Evolutionary conservation across 163 green algal genomes (phyloP).

Genomic region (Prototheca cutis): DNA sequence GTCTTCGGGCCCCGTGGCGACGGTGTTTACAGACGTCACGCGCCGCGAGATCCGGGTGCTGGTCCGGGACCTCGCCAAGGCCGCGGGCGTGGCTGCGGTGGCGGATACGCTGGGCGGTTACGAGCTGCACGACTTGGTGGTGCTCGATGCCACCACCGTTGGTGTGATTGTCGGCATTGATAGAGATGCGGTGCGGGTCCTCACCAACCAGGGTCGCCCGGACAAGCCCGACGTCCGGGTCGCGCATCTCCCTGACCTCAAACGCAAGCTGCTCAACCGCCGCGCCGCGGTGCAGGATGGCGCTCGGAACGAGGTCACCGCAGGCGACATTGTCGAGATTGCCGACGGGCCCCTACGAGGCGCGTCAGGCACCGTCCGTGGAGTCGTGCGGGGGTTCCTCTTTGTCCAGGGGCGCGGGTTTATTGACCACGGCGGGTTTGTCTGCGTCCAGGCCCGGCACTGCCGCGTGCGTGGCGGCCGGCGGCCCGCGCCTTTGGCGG

Average conservation of each 20-base stretch:
- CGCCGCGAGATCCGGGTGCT: conserved; percentile 78
- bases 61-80: conserved; percentile 65
- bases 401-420: conserved; percentile 65
- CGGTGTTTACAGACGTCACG: conserved; percentile 65
- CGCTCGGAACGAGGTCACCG: conserved; percentile 21
- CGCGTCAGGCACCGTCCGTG: conserved; percentile 62
- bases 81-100: conserved; percentile 25
- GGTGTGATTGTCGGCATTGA: conserved; percentile 64
- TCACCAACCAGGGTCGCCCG: conserved; percentile 56
- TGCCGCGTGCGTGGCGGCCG: conserved; percentile 35
- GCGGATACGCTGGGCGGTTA: conserved; percentile 63
- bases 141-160: conserved; percentile 55
- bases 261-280: conserved; percentile 53
- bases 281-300: conserved; percentile 27
- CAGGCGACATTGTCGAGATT: conserved; percentile 45
- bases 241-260: conserved; percentile 71
- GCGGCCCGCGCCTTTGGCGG: background rate
- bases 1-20: conserved; percentile 46
- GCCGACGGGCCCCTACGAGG: conserved; percentile 34
- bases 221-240: conserved; percentile 64
- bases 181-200: conserved; percentile 48
- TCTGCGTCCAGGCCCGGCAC: conserved; percentile 50
- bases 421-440: conserved; percentile 49
- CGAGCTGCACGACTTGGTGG: conserved; percentile 86
- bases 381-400: conserved; percentile 68